Evolutionary conservation across 2,329 filamentous ascomycete genomes (phyloP).

Genomic region (Diatrype stigma): DNA sequence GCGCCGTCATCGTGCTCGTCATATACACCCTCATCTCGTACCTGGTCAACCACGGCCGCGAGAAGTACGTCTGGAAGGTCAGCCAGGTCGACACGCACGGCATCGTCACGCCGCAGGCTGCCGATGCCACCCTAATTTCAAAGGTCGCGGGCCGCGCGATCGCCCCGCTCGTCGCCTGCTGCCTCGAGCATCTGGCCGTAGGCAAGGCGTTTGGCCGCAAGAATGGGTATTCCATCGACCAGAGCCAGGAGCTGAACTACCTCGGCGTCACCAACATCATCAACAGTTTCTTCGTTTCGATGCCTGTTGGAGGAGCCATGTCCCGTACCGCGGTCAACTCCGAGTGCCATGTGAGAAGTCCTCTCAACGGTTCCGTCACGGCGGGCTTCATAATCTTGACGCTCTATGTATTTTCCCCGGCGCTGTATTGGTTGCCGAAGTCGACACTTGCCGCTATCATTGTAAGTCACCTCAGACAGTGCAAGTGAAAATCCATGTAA

Average conservation of each 20-base stretch:
- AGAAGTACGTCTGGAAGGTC: conserved; percentile 52
- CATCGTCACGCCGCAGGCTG: conserved; percentile 46
- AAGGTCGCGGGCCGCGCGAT: conserved; percentile 52
- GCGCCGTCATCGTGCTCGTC: conserved; percentile 56
- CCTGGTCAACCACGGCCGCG: conserved; percentile 51
- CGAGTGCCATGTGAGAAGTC: conserved; percentile 57
- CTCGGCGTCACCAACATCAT: conserved; percentile 59
- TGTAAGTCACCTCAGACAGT: conserved; percentile 21
- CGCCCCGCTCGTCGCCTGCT: conserved; percentile 57
- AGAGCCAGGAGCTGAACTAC: conserved; percentile 62
- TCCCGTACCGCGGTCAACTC: conserved; percentile 65
- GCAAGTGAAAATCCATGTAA: too few species aligned
- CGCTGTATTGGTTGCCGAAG: conserved; percentile 65
- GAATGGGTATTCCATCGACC: conserved; percentile 60
- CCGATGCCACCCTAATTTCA: conserved; percentile 42
- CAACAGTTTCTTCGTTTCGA: conserved; percentile 61
- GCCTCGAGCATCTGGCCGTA: conserved; percentile 61
- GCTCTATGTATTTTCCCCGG: conserved; percentile 57
- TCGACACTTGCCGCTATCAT: conserved; percentile 62
- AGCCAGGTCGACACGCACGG: conserved; percentile 54
- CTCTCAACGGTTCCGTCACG: conserved; percentile 56
- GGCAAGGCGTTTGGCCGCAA: conserved; percentile 59
- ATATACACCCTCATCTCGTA: conserved; percentile 62
- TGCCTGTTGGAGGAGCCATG: conserved; percentile 63
- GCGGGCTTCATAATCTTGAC: conserved; percentile 58